Conservation (phyloP, 148 eudicot genomes). For the Salicornia ramosissima region DNA sequence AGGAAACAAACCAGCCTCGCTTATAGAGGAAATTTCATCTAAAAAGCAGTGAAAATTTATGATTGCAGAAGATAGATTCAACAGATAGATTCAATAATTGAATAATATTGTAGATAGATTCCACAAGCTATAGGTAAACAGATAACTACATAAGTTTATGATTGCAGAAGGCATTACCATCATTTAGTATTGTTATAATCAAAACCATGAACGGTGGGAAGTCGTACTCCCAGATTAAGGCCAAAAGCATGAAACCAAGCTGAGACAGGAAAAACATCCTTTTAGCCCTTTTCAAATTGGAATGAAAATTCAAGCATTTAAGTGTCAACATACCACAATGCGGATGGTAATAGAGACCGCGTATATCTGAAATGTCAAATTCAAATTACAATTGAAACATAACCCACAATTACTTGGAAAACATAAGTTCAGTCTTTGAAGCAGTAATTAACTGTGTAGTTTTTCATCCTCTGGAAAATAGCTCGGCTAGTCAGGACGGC, state of each 20-base stretch:
- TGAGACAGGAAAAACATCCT: constrained; percentile 25
- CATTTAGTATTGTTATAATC: constrained; percentile 63
- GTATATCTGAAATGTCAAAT: constrained; percentile 48
- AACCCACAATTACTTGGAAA: background rate
- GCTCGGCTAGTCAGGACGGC: constrained; percentile 76
- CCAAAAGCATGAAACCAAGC: constrained; percentile 69
- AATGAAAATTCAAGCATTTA: background rate
- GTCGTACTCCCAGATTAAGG: constrained; percentile 72
- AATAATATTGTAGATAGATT: background rate
- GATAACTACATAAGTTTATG: background rate
- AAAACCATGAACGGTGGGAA: constrained; percentile 84
- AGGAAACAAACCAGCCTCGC: no score
- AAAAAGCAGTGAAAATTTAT: background rate
- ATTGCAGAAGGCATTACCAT: constrained; percentile 38
- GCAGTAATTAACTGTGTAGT: constrained; percentile 46
- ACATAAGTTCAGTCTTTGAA: background rate
- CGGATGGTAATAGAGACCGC: constrained; percentile 74
- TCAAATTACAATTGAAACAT: background rate
- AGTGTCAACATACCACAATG: constrained; percentile 48
- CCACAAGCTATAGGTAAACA: background rate
- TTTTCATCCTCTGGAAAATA: constrained; percentile 72
- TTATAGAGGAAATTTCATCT: background rate
- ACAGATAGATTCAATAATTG: no score
- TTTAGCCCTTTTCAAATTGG: background rate
- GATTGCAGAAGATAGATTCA: no score